Percentiles rank a stretch among this genome's conserved stretches.
Evolutionary conservation across 345 rosid genomes (phyloP).

Genomic region (Citrus trifoliata): DNA sequence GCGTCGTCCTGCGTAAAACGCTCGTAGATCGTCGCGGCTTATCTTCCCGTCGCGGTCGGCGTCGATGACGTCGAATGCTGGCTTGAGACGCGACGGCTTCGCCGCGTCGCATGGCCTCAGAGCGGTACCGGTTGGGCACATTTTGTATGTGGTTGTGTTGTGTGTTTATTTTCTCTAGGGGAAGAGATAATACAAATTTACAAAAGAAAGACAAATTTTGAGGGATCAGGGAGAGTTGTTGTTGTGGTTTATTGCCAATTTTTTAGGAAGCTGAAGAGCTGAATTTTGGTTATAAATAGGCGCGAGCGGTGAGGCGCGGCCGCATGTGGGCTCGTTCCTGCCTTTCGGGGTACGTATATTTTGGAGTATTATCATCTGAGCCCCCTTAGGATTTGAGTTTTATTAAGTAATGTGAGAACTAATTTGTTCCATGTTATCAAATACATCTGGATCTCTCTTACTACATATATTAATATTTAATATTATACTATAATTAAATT

Average conservation of each 20-base stretch:
- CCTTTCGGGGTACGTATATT: background rate
- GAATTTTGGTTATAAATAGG: background rate
- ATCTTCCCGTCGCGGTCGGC: slow-evolving; percentile 89
- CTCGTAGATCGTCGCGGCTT: slow-evolving; percentile 63
- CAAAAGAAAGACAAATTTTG: no score
- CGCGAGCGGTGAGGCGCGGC: background rate
- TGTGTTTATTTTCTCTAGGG: background rate
- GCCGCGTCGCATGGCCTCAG: slow-evolving; percentile 9
- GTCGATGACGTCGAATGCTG: slow-evolving; percentile 84
- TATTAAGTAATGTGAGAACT: no score
- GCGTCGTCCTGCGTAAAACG: slow-evolving; percentile 46
- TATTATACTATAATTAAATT: no score
- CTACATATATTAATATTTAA: no score
- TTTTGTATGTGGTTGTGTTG: background rate
- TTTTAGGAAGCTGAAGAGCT: background rate
- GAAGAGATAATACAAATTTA: background rate
- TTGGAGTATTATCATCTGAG: no score
- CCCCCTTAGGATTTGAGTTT: no score
- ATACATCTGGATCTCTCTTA: no score
- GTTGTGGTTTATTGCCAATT: background rate
- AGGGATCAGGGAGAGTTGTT: no score
- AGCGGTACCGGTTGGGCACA: slow-evolving; percentile 49
- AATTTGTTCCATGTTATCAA: no score
- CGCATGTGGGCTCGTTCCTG: background rate
- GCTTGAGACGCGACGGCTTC: slow-evolving; percentile 30